Conservation (phyloP, 2,329 filamentous ascomycete genomes). For the Diaporthe sp. region DNA sequence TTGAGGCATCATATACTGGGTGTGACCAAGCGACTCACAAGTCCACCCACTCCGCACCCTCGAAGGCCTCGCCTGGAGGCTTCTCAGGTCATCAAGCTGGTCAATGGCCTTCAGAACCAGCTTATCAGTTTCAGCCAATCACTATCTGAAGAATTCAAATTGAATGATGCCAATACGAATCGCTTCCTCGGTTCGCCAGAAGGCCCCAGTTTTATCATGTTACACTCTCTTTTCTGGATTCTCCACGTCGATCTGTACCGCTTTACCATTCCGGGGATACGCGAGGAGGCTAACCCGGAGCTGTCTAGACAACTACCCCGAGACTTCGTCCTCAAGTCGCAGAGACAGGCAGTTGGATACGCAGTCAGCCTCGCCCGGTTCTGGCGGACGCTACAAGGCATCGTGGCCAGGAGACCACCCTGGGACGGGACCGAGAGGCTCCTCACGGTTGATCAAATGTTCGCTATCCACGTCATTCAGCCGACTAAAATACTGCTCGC, state of each 20-base stretch:
- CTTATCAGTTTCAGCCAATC: conserved; percentile 54
- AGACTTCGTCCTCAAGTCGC: conserved; percentile 54
- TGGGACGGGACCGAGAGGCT: conserved; percentile 37
- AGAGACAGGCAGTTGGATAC: conserved; percentile 57
- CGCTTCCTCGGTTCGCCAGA: conserved; percentile 51
- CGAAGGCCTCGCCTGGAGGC: conserved; percentile 49
- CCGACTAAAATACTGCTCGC: conserved; percentile 51
- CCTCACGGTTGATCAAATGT: conserved; percentile 42
- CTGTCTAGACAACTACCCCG: conserved; percentile 52
- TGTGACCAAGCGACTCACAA: conserved; percentile 41
- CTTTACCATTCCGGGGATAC: conserved; percentile 54
- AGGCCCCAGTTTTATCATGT: conserved; percentile 53
- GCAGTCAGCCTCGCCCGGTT: conserved; percentile 55
- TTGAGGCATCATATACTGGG: conserved; percentile 55
- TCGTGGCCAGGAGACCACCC: conserved; percentile 47
- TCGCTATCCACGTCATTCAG: conserved; percentile 45
- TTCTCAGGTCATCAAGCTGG: conserved; percentile 55
- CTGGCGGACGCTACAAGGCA: conserved; percentile 51
- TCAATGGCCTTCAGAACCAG: conserved; percentile 55
- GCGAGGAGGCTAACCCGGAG: conserved; percentile 51
- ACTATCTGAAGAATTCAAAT: conserved; percentile 51
- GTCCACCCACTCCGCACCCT: conserved; percentile 43
- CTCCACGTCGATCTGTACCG: conserved; percentile 57
- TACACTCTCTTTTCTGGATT: conserved; percentile 54
- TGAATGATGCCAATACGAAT: conserved; percentile 53